phyloP scores from a whole-genome alignment of 139 green algal genomes.

The Picochlorum sp. region DNA sequence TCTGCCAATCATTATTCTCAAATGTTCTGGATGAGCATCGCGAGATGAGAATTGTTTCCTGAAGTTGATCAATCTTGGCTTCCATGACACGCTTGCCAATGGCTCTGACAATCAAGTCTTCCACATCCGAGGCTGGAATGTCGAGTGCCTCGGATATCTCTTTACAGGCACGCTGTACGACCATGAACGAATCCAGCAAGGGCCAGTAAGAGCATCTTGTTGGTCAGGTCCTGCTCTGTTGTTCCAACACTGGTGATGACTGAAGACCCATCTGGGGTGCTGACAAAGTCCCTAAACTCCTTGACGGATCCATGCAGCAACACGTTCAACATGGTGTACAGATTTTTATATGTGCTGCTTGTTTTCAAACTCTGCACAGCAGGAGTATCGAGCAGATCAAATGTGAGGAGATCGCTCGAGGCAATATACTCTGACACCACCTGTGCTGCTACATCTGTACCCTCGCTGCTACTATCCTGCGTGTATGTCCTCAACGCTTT shows the following conservation, averaged over 20 bases:
- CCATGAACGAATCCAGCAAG: conserved; percentile 27
- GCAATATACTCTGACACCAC: conserved; percentile 27
- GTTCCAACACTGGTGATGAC: conserved; percentile 4
- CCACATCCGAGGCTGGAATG: conserved; percentile 28
- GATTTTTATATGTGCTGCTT: conserved; percentile 1
- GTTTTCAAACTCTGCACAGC: conserved; percentile 15
- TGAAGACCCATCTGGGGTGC: not conserved
- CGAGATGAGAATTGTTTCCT: conserved; percentile 18
- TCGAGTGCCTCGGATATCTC: conserved; percentile 17
- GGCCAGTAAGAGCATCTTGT: conserved; percentile 31
- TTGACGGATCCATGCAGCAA: conserved; percentile 16
- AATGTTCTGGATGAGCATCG: conserved; percentile 37
- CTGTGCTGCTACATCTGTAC: conserved; percentile 4
- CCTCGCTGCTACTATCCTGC: not conserved
- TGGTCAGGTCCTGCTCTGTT: conserved; percentile 11
- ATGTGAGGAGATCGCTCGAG: conserved; percentile 23
- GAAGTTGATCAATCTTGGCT: conserved; percentile 31
- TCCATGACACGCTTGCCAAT: conserved; percentile 44
- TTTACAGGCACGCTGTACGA: conserved; percentile 11
- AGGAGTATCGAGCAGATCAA: conserved; percentile 26
- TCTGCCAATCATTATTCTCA: conserved; percentile 29
- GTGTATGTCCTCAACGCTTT: conserved; percentile 31
- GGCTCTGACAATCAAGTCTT: conserved; percentile 36
- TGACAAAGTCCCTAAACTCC: conserved; percentile 21
- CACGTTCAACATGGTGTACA: conserved; percentile 23